Evolutionary conservation across 768 basidiomycete species (phyloP).

Genomic region (Obba rivulosa): DNA sequence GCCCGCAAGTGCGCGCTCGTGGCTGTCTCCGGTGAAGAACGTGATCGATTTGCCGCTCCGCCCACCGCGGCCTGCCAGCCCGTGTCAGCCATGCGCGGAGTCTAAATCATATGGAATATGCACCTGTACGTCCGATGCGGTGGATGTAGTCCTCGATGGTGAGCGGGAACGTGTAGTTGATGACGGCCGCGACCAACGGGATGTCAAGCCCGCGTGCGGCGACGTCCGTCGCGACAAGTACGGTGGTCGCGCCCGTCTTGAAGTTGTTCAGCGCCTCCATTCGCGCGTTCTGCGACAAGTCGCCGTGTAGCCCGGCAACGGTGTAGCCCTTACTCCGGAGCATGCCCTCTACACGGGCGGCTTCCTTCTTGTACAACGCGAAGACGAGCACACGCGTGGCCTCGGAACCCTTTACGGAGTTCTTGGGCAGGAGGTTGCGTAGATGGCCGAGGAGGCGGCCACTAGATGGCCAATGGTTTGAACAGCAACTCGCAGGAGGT

Average conservation of each 20-base stretch:
- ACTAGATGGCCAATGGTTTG: slow-evolving; percentile 29
- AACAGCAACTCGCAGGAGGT: neutral
- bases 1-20: slow-evolving; percentile 85
- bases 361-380: slow-evolving; percentile 97
- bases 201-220: slow-evolving; percentile 97
- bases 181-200: slow-evolving; percentile 88
- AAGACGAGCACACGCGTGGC: slow-evolving; percentile 78
- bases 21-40: slow-evolving; percentile 90
- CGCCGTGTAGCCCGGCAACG: slow-evolving; percentile 84
- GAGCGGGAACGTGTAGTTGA: slow-evolving; percentile 97
- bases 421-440: slow-evolving; percentile 52
- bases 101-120: slow-evolving; percentile 11
- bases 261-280: slow-evolving; percentile 86
- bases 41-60: slow-evolving; percentile 88
- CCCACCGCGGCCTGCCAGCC: slow-evolving; percentile 74
- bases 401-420: slow-evolving; percentile 49
- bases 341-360: slow-evolving; percentile 80
- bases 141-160: slow-evolving; percentile 93
- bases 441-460: slow-evolving; percentile 56
- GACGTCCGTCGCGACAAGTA: slow-evolving; percentile 96
- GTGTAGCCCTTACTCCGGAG: slow-evolving; percentile 70
- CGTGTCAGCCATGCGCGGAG: neutral
- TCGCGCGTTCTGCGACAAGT: slow-evolving; percentile 80
- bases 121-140: slow-evolving; percentile 85
- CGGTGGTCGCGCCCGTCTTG: slow-evolving; percentile 69